These are phyloP conservation scores for Bruguiera sexangula DNA, from an alignment of 345 rosid species.

Conservation along the genomic window DNA sequence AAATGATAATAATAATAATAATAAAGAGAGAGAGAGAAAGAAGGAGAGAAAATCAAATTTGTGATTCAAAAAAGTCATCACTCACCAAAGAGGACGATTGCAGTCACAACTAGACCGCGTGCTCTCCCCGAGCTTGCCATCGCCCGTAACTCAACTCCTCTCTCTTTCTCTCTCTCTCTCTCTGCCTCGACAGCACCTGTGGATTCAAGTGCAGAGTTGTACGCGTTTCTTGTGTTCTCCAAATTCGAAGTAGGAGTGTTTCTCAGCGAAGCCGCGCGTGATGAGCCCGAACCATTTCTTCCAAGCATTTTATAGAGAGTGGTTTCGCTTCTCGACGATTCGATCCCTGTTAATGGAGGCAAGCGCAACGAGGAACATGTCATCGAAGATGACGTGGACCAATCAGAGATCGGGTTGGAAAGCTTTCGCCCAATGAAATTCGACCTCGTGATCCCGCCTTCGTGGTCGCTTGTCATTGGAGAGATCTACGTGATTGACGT, in stretches of 20 bases:
- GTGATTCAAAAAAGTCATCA: constrained; percentile 2
- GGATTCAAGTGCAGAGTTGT: not conserved
- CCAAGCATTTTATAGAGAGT: not conserved
- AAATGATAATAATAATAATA: no score
- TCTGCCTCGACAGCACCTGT: no score
- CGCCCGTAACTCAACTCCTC: constrained; percentile 4
- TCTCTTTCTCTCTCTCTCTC: no score
- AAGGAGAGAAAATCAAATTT: constrained; percentile 4
- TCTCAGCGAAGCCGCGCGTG: not conserved
- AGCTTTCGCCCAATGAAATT: constrained; percentile 38
- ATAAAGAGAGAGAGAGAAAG: not conserved
- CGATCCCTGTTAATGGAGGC: not conserved
- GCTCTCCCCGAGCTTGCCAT: constrained; percentile 63
- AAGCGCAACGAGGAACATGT: constrained; percentile 31
- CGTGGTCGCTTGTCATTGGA: constrained; percentile 36
- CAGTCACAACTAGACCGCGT: constrained; percentile 41
- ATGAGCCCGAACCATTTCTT: no score
- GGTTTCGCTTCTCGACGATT: not conserved
- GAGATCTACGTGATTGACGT: constrained; percentile 17
- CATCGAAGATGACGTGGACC: constrained; percentile 64
- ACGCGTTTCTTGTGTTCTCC: not conserved
- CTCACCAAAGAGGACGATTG: constrained; percentile 61
- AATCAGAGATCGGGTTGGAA: constrained; percentile 21
- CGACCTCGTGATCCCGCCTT: constrained; percentile 41
- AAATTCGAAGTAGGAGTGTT: not conserved